Evolutionary conservation across 2,329 filamentous ascomycete genomes (phyloP), one percentile per base, ranked within the genome.

Genomic region (Nothophoma quercina): DNA sequence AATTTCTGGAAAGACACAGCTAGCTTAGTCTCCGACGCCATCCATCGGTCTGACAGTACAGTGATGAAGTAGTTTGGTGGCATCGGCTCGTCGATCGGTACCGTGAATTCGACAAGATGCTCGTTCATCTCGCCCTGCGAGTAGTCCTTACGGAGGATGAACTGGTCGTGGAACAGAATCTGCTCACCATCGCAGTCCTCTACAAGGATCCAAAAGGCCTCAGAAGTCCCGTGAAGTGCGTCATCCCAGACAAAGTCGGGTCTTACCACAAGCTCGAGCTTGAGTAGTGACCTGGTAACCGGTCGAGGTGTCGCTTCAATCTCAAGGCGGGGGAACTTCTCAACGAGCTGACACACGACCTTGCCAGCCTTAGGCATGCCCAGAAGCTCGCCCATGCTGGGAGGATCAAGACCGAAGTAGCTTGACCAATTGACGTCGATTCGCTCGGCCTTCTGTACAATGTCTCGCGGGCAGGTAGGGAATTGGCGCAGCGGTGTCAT

Each of bases 51-150:
- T 3, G 93, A 98, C 16, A 97, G 79, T 30, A 99, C 85, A 0
- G 92, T 95, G 66, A 99, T 91, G 77, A 99, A 99, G 78, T 99
- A 99, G 74, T 99, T 96, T 0, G 96, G 95, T 12, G 95, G 95
- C 90, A 98, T 96, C 0, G 96, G 96, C 64, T 99, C 95, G 0
- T 91, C 93, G 62, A 99, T 96, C 0, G 95, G 90, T 3, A 98
- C 93, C 0, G 93, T 98, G 65, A 99, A 95, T 64, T 99, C 95
- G 22, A 99, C 89, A 9, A 97, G 77, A 75, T 99, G 95, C 77
- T 98, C 93, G 59, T 93, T 97, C 72, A 88, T 85, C 67, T 98
- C 93, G 1, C 88, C 83, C 54, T 86, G 80, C 4, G 92, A 93
- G 69, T 96, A 97, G 58, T 96, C 91, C 69, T 89, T 92, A 34